phyloP scores from a whole-genome alignment of 257 asterid genomes.

The Solanum chiquidenum region DNA sequence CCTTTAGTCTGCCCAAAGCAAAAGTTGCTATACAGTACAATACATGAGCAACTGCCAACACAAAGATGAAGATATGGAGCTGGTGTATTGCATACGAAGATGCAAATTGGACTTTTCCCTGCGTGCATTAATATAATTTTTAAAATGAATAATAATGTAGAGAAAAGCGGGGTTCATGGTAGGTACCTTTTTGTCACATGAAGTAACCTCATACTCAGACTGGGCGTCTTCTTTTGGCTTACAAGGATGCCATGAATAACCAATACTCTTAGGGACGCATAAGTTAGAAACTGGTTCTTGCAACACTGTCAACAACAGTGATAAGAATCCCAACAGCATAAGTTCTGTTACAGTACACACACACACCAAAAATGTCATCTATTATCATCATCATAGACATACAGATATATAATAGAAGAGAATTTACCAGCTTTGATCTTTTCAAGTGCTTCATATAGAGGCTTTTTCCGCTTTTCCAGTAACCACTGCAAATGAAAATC shows the following conservation, averaged over 20 bases:
- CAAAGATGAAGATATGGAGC: conserved; percentile 20
- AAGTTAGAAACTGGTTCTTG: conserved; percentile 10
- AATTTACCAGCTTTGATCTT: conserved; percentile 21
- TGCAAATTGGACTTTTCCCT: conserved; percentile 18
- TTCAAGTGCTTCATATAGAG: conserved; percentile 21
- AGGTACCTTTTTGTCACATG: conserved; percentile 4
- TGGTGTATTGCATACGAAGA: conserved; percentile 19
- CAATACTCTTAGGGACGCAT: conserved; percentile 13
- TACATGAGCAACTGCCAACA: conserved; percentile 13
- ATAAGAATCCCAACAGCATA: conserved; percentile 24
- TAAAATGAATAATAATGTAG: no score
- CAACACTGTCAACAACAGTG: conserved; percentile 15
- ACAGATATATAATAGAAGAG: no score
- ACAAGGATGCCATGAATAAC: conserved; percentile 23
- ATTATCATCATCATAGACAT: no score
- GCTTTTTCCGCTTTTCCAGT: conserved; percentile 5
- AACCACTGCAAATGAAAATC: conserved; percentile 12
- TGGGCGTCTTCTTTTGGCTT: background rate
- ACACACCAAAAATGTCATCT: background rate
- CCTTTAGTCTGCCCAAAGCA: conserved; percentile 18
- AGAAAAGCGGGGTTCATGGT: no score
- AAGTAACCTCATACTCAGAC: background rate
- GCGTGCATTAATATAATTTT: background rate
- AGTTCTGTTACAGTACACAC: conserved; percentile 8
- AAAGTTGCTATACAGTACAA: conserved; percentile 14